These are phyloP conservation scores for Ceratobasidium sp. DNA, from an alignment of 1,284 basidiomycete species.

Conservation along the genomic window DNA sequence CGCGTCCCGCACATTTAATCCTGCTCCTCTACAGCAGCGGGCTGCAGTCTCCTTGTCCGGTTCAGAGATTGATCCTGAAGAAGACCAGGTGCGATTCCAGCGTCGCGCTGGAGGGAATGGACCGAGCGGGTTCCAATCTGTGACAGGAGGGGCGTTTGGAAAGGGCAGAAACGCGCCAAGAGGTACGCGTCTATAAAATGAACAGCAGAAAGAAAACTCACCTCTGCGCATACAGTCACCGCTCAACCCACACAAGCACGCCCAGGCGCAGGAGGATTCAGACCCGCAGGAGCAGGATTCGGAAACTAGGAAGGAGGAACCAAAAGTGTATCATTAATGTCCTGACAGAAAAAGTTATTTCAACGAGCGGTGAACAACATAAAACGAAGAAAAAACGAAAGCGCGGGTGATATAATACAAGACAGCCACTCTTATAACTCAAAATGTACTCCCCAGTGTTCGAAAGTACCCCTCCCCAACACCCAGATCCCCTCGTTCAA, in stretches of 20 bases:
- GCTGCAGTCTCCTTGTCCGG: conserved; percentile 45
- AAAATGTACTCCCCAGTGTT: conserved; percentile 1
- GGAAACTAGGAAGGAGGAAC: not conserved
- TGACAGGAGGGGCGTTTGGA: conserved; percentile 11
- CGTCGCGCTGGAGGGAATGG: conserved; percentile 10
- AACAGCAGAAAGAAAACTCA: not conserved
- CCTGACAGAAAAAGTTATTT: conserved; percentile 37
- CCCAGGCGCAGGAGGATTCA: conserved; percentile 53
- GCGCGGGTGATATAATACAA: conserved; percentile 44
- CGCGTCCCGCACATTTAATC: conserved; percentile 39
- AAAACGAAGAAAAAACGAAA: conserved; percentile 34
- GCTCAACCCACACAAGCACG: conserved; percentile 51
- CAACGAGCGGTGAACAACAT: conserved; percentile 41
- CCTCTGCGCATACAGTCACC: conserved; percentile 9
- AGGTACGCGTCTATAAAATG: conserved; percentile 18
- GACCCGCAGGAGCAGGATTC: conserved; percentile 52
- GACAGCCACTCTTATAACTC: not conserved
- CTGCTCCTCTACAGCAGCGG: conserved; percentile 29
- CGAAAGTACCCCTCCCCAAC: not conserved
- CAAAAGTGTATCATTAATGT: conserved; percentile 30
- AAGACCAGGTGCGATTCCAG: not conserved
- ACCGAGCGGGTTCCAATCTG: conserved; percentile 33
- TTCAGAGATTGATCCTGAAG: conserved; percentile 8
- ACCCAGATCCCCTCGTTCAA: not conserved
- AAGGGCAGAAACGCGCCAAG: conserved; percentile 31